Base-by-base conservation (phyloP, 805 yeast species). In the Myxozyma nipponensis region DNA sequence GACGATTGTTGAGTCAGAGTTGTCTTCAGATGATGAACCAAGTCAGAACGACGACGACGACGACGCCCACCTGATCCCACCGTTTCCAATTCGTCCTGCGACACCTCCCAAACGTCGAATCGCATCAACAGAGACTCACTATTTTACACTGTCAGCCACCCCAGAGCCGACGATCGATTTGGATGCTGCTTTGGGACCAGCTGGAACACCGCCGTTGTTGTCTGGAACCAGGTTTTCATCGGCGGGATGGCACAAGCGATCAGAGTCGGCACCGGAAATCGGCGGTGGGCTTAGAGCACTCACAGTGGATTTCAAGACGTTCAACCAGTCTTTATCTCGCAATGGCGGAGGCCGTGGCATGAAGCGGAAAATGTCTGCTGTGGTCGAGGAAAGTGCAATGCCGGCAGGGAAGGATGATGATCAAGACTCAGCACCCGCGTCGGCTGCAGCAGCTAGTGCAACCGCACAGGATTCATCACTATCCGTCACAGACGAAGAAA, bases 121-220 rank as follows among this genome's bases (percentile, higher is more conserved):
- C 18, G 47, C 51, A 39, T 36, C 53, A 18, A 45, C 54, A 3
- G n/a, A n/a, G n/a, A 39, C 53, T 17, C 52, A 58, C 44, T 47
- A 49, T 25, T 51, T 44, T 34, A 52, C 52, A 5, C 47, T 52
- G 7, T 41, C 56, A 6, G 50, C 52, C 32, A 47, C 61, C n/a
- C 82, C 82, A 0, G 79, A 77, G 57, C 81, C 83, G 1, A 68
- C 76, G 22, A 80, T 79, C 22, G 82, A 79, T 56, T 63, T 79
- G 42, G 83, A 79, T 54, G 75, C 75, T 25, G 81, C 81, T 9
- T 66, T 76, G 22, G 74, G 71, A 38, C 63, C 72, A 17, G 59
- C 58, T 42, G 62, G 63, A 45, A 65, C 67, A 44, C 69, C 69
- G 7, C 50, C 59, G 7, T 19, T 49, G 22, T 38, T 43, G 15